These are phyloP conservation scores for Colletotrichum sidae DNA, from an alignment of 2,329 filamentous ascomycete genomes.

Conservation along the genomic window DNA sequence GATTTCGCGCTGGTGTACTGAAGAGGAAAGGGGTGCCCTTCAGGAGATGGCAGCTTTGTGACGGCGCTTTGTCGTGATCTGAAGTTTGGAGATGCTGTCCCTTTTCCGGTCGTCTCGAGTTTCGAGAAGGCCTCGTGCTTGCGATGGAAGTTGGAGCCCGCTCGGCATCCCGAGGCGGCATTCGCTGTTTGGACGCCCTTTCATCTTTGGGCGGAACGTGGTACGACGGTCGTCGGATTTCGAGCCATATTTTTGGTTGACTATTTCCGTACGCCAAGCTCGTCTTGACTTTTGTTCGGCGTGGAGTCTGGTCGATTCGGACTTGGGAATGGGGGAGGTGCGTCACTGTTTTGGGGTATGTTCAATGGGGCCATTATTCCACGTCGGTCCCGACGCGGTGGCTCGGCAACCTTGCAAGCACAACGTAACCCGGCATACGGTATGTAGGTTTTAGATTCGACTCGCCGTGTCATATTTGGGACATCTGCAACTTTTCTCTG, in stretches of 20 bases:
- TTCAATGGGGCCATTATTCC: background rate
- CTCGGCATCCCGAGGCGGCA: background rate
- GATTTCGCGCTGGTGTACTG: slow-evolving; percentile 27
- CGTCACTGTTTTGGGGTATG: background rate
- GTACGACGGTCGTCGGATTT: slow-evolving; percentile 9
- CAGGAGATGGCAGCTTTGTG: slow-evolving; percentile 20
- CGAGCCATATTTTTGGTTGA: background rate
- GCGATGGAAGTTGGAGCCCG: background rate
- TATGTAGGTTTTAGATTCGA: background rate
- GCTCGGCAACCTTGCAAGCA: background rate
- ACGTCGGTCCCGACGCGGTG: slow-evolving; percentile 3
- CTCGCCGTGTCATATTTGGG: no score
- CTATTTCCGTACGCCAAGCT: slow-evolving; percentile 1
- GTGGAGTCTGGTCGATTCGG: background rate
- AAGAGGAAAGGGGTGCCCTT: slow-evolving; percentile 14
- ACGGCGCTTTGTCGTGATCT: slow-evolving; percentile 18
- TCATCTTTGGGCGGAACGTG: background rate
- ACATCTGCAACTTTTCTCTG: no score
- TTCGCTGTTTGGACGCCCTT: slow-evolving; percentile 1
- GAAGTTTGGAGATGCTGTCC: background rate
- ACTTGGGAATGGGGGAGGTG: slow-evolving; percentile 10
- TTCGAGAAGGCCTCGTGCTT: background rate
- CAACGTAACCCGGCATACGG: background rate
- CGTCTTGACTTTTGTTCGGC: slow-evolving; percentile 16
- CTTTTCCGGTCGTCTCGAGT: slow-evolving; percentile 9